These are phyloP conservation scores for Pichia phayaonensis DNA, from an alignment of 805 yeast species.

Conservation along the genomic window DNA sequence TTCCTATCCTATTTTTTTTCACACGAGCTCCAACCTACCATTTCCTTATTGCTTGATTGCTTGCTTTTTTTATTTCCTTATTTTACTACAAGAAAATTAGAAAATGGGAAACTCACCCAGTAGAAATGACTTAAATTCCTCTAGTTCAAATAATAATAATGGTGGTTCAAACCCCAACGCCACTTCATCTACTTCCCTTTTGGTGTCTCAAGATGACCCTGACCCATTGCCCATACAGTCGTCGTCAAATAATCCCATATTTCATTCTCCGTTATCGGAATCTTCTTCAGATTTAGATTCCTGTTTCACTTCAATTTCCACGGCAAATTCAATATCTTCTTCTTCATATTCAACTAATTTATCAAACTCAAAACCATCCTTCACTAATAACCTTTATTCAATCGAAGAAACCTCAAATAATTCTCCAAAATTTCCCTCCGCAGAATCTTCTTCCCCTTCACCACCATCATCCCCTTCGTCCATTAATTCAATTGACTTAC, in stretches of 20 bases:
- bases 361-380: not conserved
- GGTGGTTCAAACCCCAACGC: slow-evolving; percentile 5
- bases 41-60: not conserved
- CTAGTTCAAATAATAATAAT: not conserved
- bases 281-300: not conserved
- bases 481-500: slow-evolving; percentile 17
- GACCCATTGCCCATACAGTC: slow-evolving; percentile 11
- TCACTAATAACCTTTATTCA: not conserved
- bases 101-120: slow-evolving; percentile 34
- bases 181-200: slow-evolving; percentile 28
- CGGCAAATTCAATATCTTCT: not conserved
- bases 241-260: not conserved
- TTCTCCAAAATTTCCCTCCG: slow-evolving; percentile 19
- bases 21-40: not conserved
- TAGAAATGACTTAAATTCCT: slow-evolving; percentile 26
- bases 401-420: slow-evolving; percentile 12
- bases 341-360: not conserved
- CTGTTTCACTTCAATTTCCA: not conserved
- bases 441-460: slow-evolving; percentile 13
- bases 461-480: slow-evolving; percentile 25
- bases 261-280: not conserved
- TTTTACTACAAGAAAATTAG: not conserved
- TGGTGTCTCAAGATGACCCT: slow-evolving; percentile 7
- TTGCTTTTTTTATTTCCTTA: not conserved
- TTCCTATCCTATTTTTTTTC: not conserved